These are phyloP conservation scores for Wickerhamiella domercqiae DNA, from an alignment of 805 yeast genomes.

Conservation along the genomic window DNA sequence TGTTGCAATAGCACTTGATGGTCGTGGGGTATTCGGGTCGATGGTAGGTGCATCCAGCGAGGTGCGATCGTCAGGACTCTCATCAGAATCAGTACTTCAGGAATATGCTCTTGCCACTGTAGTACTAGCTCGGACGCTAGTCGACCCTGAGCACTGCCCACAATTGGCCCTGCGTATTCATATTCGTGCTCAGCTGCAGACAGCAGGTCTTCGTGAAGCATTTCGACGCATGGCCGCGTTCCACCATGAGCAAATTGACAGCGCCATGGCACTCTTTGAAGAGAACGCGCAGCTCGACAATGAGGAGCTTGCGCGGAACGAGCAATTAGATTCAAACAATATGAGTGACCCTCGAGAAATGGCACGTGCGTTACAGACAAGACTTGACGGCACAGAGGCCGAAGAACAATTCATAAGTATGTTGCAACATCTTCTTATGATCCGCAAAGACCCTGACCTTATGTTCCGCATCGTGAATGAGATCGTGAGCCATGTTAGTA, in stretches of 20 bases:
- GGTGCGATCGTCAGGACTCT: slow-evolving; percentile 23
- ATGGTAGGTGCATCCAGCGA: slow-evolving; percentile 87
- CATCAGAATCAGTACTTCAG: slow-evolving; percentile 43
- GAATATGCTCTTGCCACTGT: slow-evolving; percentile 63
- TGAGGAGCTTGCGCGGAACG: neutral
- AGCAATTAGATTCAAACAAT: no score
- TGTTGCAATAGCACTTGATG: slow-evolving; percentile 56
- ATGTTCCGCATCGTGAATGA: slow-evolving; percentile 50
- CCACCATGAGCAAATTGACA: slow-evolving; percentile 42
- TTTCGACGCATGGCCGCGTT: slow-evolving; percentile 35
- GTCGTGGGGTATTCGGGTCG: slow-evolving; percentile 82
- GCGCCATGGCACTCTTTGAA: slow-evolving; percentile 48
- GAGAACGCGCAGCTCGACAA: slow-evolving; percentile 32
- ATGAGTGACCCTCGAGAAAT: slow-evolving; percentile 32
- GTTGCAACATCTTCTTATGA: slow-evolving; percentile 48
- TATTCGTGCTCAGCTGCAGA: slow-evolving; percentile 43
- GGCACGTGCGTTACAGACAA: slow-evolving; percentile 41
- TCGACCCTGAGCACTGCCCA: slow-evolving; percentile 17
- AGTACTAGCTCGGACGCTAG: slow-evolving; percentile 51
- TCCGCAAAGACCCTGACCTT: slow-evolving; percentile 26
- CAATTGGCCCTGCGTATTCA: slow-evolving; percentile 31
- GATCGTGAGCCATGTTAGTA: slow-evolving; percentile 35
- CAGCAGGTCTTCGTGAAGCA: slow-evolving; percentile 40
- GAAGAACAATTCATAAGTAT: slow-evolving; percentile 46
- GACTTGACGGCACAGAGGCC: slow-evolving; percentile 41